These are phyloP conservation scores for Talaromyces sp. DNA, from an alignment of 2,329 filamentous ascomycete species.

Conservation along the genomic window DNA sequence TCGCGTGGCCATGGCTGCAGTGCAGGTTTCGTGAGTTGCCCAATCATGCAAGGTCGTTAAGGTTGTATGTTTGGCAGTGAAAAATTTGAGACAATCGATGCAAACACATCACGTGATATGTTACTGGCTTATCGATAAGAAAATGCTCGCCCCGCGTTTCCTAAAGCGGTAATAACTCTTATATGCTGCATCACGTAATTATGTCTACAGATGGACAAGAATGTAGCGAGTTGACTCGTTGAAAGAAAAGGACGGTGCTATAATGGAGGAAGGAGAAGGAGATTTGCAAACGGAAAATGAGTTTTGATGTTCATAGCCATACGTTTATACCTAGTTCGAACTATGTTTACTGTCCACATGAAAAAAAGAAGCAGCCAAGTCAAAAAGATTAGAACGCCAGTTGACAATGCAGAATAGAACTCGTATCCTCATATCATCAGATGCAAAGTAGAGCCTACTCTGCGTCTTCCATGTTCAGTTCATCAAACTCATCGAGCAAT, in stretches of 20 bases:
- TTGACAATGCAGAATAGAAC: not conserved
- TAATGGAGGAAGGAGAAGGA: not conserved
- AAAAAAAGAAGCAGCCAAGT: not conserved
- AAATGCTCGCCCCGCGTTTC: not conserved
- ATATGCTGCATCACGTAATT: not conserved
- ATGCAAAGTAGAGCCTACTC: conserved; percentile 2
- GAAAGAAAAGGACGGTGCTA: conserved; percentile 1
- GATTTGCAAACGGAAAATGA: not conserved
- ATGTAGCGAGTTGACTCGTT: not conserved
- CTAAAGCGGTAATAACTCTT: not conserved
- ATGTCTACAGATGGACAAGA: not conserved
- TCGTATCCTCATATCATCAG: conserved; percentile 10
- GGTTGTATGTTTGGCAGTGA: not conserved
- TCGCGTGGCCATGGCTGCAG: conserved; percentile 27
- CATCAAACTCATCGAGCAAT: conserved; percentile 87
- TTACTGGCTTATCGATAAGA: not conserved
- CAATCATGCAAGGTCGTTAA: no score
- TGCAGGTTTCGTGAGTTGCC: not conserved
- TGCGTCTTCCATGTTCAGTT: conserved; percentile 60
- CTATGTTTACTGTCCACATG: not conserved
- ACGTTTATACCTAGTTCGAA: not conserved
- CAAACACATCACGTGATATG: not conserved
- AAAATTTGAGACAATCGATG: not conserved
- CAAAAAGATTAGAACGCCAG: not conserved
- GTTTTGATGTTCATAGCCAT: not conserved